Conservation (phyloP, 179 eudicot genomes). For the Beta lomatogona region DNA sequence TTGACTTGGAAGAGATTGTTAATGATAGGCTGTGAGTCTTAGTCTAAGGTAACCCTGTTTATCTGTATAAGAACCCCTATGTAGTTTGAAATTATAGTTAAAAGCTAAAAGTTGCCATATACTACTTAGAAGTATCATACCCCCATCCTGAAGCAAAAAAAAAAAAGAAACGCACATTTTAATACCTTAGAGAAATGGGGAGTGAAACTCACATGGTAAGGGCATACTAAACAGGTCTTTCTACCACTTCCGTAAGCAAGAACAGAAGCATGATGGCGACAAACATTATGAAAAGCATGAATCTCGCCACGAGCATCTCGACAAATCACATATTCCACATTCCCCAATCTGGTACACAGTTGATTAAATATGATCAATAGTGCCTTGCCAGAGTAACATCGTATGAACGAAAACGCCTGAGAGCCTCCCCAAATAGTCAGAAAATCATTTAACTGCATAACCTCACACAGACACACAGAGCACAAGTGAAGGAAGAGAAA, state of each 20-base stretch:
- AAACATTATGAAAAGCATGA: slow-evolving; percentile 90
- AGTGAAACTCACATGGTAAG: slow-evolving; percentile 83
- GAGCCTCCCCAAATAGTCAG: background rate
- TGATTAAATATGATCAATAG: slow-evolving; percentile 21
- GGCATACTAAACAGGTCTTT: slow-evolving; percentile 88
- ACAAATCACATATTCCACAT: slow-evolving; percentile 79
- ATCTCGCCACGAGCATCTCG: slow-evolving; percentile 63
- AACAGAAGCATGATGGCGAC: slow-evolving; percentile 97
- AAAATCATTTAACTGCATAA: background rate
- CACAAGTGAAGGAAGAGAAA: background rate
- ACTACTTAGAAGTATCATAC: background rate
- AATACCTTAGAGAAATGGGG: background rate
- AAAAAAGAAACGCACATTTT: background rate
- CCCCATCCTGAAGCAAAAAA: too few species aligned
- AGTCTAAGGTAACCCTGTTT: background rate
- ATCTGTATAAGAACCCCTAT: background rate
- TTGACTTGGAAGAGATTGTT: background rate
- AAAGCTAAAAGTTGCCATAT: background rate
- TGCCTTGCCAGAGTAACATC: background rate
- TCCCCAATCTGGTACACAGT: slow-evolving; percentile 67
- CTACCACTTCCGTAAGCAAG: slow-evolving; percentile 74
- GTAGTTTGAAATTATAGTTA: background rate
- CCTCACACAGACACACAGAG: background rate
- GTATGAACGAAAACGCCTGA: background rate
- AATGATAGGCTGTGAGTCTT: background rate